Percentiles rank a stretch among this genome's conserved stretches.
phyloP scores from a whole-genome alignment of 2,329 filamentous ascomycete genomes.

The Xylaria sp. region DNA sequence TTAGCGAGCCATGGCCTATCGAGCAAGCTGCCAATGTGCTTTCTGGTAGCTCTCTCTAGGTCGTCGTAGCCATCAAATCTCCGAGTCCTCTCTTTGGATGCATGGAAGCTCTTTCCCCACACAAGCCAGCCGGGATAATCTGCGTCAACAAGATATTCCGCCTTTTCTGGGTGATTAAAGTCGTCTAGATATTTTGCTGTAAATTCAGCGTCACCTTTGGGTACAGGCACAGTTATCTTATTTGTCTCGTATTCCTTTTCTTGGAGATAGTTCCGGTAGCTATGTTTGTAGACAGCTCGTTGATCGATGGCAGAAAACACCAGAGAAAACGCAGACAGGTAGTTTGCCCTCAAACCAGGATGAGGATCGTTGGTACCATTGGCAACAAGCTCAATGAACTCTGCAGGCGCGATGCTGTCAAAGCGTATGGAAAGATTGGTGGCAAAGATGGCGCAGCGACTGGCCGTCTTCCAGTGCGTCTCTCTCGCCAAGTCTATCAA shows the following conservation, averaged over 20 bases:
- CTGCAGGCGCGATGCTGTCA: slow-evolving; percentile 81
- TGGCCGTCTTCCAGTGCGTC: slow-evolving; percentile 97
- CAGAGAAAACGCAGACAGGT: slow-evolving; percentile 78
- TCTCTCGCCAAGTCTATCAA: slow-evolving; percentile 79
- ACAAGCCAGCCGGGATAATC: slow-evolving; percentile 97
- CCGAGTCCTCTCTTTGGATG: slow-evolving; percentile 76
- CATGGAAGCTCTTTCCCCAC: slow-evolving; percentile 89
- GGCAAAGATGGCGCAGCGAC: slow-evolving; percentile 87
- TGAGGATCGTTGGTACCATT: slow-evolving; percentile 89
- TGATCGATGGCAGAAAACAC: slow-evolving; percentile 89
- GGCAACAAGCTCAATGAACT: slow-evolving; percentile 85
- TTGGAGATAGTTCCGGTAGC: slow-evolving; percentile 85
- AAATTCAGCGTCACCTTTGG: slow-evolving; percentile 79
- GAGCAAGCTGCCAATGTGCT: slow-evolving; percentile 82
- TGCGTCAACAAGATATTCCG: slow-evolving; percentile 89
- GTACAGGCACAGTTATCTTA: slow-evolving; percentile 77
- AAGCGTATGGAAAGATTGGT: slow-evolving; percentile 93
- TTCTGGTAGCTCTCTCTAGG: slow-evolving; percentile 76
- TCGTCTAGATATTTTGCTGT: slow-evolving; percentile 80
- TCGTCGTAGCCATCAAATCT: slow-evolving; percentile 81
- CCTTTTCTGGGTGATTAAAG: slow-evolving; percentile 77
- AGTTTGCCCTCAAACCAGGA: slow-evolving; percentile 83
- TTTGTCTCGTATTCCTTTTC: slow-evolving; percentile 83
- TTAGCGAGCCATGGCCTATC: slow-evolving; percentile 86
- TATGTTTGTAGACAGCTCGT: slow-evolving; percentile 84